phyloP scores from a whole-genome alignment of 768 basidiomycete species.

The Leccinum subgranulosum region DNA sequence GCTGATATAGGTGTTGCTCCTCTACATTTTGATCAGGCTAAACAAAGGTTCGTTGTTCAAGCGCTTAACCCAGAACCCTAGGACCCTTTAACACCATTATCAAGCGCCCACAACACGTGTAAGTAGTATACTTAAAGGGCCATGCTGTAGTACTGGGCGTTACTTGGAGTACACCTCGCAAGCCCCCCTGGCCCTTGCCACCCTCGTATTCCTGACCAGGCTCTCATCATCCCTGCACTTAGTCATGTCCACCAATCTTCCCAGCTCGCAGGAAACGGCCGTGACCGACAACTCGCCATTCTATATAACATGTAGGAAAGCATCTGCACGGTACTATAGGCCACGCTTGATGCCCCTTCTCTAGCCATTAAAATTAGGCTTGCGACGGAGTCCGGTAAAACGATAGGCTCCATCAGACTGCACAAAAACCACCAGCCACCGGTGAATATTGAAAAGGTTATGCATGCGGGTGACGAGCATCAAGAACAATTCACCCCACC shows the following conservation, averaged over 20 bases:
- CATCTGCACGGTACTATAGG: neutral
- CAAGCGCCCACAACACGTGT: neutral
- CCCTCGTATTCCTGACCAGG: neutral
- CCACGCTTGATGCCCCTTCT: neutral
- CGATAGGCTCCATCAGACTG: conserved; percentile 2
- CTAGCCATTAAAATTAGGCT: neutral
- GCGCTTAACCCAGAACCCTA: no score
- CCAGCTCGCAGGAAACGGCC: no score
- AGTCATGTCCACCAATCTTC: no score
- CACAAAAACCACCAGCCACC: neutral
- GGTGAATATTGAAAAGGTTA: no score
- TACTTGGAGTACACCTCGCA: neutral
- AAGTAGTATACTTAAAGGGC: no score
- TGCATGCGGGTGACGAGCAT: no score
- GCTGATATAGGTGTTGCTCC: no score
- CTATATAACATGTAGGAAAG: neutral
- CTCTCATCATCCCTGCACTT: no score
- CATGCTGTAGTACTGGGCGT: no score
- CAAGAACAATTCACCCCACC: no score
- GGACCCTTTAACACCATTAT: neutral
- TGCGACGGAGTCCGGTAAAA: conserved; percentile 4
- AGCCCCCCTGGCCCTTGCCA: neutral
- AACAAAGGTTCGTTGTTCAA: no score
- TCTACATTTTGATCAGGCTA: no score
- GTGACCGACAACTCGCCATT: neutral